These are phyloP conservation scores for Dactylorhiza incarnata DNA, from an alignment of 106 monocot species.

Conservation along the genomic window DNA sequence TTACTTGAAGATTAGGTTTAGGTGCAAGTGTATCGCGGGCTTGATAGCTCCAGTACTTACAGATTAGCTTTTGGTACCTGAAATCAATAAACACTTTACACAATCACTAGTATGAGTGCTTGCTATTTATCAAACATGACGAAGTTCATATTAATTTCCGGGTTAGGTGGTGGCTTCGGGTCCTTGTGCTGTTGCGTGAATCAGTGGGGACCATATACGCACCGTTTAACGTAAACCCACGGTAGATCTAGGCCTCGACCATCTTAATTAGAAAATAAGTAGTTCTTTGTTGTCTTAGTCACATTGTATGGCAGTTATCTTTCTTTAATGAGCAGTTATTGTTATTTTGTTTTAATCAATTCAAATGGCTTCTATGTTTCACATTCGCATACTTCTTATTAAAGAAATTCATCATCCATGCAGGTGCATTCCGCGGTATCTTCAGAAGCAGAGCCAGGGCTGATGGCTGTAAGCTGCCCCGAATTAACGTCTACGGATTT, in stretches of 20 bases:
- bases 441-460: constrained; percentile 20
- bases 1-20: no score
- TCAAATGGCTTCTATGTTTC: not conserved
- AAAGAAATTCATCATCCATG: not conserved
- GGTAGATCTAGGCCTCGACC: not conserved
- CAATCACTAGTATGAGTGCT: no score
- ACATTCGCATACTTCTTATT: not conserved
- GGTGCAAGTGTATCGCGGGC: no score
- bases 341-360: not conserved
- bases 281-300: not conserved
- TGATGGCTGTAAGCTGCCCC: constrained; percentile 30
- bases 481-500: constrained; percentile 91
- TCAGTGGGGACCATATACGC: no score
- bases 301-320: not conserved
- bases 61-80: no score
- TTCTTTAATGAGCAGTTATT: not conserved
- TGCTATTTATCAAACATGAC: no score
- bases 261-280: not conserved
- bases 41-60: no score
- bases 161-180: no score
- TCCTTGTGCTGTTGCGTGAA: no score
- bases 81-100: no score
- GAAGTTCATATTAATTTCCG: no score
- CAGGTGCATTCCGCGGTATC: constrained; percentile 74
- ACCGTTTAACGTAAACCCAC: no score